phyloP scores from a whole-genome alignment of 768 basidiomycete genomes.

The Lentinula guzmanii region DNA sequence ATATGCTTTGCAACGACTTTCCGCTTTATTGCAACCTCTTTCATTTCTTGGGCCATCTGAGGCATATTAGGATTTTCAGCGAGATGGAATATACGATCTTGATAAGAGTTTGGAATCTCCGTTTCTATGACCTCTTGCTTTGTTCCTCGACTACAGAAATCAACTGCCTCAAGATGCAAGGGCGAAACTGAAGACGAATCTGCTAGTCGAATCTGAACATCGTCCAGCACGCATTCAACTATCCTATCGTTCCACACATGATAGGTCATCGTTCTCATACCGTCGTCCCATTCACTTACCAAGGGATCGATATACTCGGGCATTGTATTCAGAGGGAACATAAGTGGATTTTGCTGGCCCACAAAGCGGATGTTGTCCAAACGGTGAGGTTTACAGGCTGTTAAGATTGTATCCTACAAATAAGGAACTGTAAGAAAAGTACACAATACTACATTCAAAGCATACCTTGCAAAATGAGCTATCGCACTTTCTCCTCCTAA shows the following conservation, averaged over 20 bases:
- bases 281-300: constrained; percentile 20
- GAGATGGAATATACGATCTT: neutral
- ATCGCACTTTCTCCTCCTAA: constrained; percentile 42
- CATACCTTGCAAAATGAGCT: constrained; percentile 34
- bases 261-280: constrained; percentile 22
- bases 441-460: neutral
- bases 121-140: neutral
- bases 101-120: neutral
- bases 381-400: neutral
- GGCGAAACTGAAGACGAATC: neutral
- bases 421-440: neutral
- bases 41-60: neutral
- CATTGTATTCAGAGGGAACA: neutral
- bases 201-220: neutral
- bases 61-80: neutral
- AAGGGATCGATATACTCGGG: constrained; percentile 1
- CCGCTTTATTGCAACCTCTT: constrained; percentile 9
- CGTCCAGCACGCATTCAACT: neutral
- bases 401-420: neutral
- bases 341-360: neutral
- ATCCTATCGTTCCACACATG: constrained; percentile 12
- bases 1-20: constrained; percentile 17
- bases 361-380: neutral
- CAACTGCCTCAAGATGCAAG: neutral
- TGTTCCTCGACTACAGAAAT: neutral